Evolutionary conservation across 352 stramenopile species (phyloP), one percentile per base, ranked within the genome.

Genomic region (Saprolegnia parasitica): DNA sequence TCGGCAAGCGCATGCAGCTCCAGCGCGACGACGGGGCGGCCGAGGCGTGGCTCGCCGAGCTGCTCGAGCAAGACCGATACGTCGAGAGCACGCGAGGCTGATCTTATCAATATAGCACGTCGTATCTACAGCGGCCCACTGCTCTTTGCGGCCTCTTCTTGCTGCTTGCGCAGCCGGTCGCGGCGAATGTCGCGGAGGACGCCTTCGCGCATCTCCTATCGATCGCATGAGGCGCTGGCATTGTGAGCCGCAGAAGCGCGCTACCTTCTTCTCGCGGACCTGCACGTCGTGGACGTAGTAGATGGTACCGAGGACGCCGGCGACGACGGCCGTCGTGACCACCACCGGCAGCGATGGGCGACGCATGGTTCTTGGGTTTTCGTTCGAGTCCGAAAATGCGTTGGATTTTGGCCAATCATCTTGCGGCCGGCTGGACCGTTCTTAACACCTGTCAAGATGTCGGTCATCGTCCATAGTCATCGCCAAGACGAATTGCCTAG

Each of bases 271-370:
- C 54, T 70, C 63, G 1, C 46, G 42, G 18, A 61, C 47, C 52
- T 70, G 63, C 16, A 70, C 13, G 63, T 70, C 63, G 39, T 70
- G 63, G 18, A 70, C 63, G 35, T 46, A 63, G 47, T 70, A 70
- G 54, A 70, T 61, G 20, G 55, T 42, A 32, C 45, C 42, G 8
- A 24, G 21, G 35, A 57, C 63, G 5, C 63, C 63, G 46, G 35
- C 32, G 9, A 70, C 54, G 23, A 61, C 37, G n/a, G 40, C 47
- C 4, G 42, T 26, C 42, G 55, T 42, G 50, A 70, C 23, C 32
- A 39, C 42, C 15, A 42, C 63, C 1, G 63, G 26, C 2, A 37
- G 15, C n/a, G 63, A 70, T 47, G 63, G 46, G 5, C 32, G 23
- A 13, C 63, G 61, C 61, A 56, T 70, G 10, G 29, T 35, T 35